Percentiles rank a stretch among this genome's conserved stretches.
Conservation (phyloP, 2,329 filamentous ascomycete species). For the Ceratocystis eucalypticola region DNA sequence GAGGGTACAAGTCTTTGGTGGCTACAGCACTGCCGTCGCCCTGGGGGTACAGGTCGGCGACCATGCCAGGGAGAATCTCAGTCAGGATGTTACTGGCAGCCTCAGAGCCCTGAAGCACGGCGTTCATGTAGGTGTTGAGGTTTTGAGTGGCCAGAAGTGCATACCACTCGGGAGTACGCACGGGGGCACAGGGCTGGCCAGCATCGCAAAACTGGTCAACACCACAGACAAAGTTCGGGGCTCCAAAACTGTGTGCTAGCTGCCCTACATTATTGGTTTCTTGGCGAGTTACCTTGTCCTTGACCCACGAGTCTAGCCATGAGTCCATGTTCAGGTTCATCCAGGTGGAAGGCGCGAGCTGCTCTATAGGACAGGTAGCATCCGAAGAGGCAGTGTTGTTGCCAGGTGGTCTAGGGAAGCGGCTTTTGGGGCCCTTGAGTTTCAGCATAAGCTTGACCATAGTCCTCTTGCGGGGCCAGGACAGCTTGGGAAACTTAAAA, state of each 20-base stretch:
- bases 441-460: not conserved
- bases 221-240: conserved; percentile 20
- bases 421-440: not conserved
- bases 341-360: conserved; percentile 7
- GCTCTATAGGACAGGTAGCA: not conserved
- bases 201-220: conserved; percentile 18
- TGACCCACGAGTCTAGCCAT: conserved; percentile 15
- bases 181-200: conserved; percentile 20
- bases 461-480: not conserved
- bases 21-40: conserved; percentile 15
- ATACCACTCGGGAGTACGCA: conserved; percentile 18
- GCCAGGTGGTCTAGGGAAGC: not conserved
- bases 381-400: not conserved
- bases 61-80: conserved; percentile 18
- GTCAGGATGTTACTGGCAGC: conserved; percentile 19
- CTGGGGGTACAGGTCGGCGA: conserved; percentile 19
- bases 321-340: conserved; percentile 4
- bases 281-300: conserved; percentile 11
- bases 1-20: conserved; percentile 16
- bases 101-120: conserved; percentile 7
- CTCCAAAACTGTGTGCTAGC: conserved; percentile 16
- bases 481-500: not conserved
- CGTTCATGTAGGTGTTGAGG: conserved; percentile 20
- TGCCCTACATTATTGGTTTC: conserved; percentile 18
- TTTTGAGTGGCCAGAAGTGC: conserved; percentile 18